A percentile compares a stretch with the other conserved stretches of the same genome.
Conservation (phyloP, 2,329 filamentous ascomycete species). For the Ophiostoma quercus region DNA sequence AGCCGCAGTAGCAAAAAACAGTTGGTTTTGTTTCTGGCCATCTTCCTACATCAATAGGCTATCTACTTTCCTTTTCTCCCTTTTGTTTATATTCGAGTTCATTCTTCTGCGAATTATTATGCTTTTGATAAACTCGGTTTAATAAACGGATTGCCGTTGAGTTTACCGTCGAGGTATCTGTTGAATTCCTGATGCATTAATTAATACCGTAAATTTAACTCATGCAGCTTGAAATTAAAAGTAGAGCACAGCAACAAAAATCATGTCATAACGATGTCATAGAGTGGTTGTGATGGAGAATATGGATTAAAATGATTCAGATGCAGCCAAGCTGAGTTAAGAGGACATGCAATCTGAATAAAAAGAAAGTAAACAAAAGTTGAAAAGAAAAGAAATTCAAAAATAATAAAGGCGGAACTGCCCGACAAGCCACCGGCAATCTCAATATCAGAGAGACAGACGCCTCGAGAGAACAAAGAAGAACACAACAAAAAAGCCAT, state of each 20-base stretch:
- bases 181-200: neutral
- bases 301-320: no score
- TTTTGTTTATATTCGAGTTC: neutral
- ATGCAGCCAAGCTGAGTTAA: neutral
- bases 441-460: neutral
- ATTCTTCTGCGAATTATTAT: no score
- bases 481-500: neutral
- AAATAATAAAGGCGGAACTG: neutral
- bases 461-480: neutral
- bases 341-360: neutral
- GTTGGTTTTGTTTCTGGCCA: neutral
- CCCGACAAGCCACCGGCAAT: neutral
- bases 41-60: neutral
- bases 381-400: neutral
- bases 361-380: neutral
- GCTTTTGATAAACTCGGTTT: neutral
- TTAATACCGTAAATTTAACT: neutral
- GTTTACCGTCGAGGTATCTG: neutral
- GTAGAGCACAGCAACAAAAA: neutral
- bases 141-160: neutral
- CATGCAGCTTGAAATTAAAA: slow-evolving; percentile 1
- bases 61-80: neutral
- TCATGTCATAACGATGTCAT: neutral
- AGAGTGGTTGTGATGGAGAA: neutral
- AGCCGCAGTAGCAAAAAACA: neutral